Percentiles rank a stretch among this genome's conserved stretches.
Conservation (phyloP, 73 alveolate genomes). For the Paramecium sexaurelia region DNA sequence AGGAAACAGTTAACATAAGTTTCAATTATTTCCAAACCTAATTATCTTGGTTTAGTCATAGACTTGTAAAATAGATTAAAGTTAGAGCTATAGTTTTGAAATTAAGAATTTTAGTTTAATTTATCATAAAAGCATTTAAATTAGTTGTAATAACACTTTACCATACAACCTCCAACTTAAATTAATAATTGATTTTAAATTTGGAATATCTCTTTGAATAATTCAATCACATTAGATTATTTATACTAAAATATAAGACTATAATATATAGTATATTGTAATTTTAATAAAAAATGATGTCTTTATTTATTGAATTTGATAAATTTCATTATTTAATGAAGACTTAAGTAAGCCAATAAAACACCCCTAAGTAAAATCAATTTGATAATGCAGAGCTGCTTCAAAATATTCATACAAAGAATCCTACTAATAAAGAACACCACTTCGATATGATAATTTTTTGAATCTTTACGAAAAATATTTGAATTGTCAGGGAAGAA, state of each 20-base stretch:
- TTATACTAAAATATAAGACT: background rate
- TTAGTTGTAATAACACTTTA: too few relatives aligned
- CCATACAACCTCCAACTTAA: too few relatives aligned
- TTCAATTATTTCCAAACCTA: too few relatives aligned
- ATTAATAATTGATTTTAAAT: too few relatives aligned
- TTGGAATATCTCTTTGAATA: too few relatives aligned
- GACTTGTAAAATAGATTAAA: too few relatives aligned
- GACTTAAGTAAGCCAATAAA: conserved; percentile 21
- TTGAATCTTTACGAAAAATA: conserved; percentile 50
- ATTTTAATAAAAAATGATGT: background rate
- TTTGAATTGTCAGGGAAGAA: conserved; percentile 52
- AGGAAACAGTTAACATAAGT: too few relatives aligned
- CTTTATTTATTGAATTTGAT: background rate
- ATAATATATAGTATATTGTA: background rate
- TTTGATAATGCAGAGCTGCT: conserved; percentile 8
- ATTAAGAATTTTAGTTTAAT: too few relatives aligned
- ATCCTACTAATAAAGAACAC: conserved; percentile 38
- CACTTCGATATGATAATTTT: conserved; percentile 34
- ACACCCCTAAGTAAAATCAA: background rate
- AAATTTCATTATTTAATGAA: background rate
- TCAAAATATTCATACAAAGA: conserved; percentile 19
- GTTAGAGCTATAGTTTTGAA: too few relatives aligned
- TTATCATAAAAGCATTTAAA: too few relatives aligned
- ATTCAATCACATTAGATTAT: background rate
- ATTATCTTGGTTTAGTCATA: too few relatives aligned